A percentile compares a stretch with the other conserved stretches of the same genome.
Evolutionary conservation across 1,284 basidiomycete species (phyloP).

Genomic region (Pseudozyma sp.): DNA sequence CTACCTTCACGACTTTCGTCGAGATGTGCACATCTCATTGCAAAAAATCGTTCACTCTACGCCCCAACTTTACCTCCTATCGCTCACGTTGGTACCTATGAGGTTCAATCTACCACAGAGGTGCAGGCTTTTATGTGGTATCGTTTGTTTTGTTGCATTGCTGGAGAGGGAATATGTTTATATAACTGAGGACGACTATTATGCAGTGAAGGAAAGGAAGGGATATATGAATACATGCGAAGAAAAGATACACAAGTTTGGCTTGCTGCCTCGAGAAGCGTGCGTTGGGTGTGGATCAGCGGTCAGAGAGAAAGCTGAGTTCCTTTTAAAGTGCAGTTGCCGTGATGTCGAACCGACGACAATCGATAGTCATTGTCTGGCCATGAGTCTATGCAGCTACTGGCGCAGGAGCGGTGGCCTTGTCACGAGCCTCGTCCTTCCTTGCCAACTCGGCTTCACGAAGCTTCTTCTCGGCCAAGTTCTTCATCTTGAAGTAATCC

Average conservation of each 20-base stretch:
- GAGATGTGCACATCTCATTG: too few species aligned
- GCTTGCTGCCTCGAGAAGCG: background rate
- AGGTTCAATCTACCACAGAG: too few species aligned
- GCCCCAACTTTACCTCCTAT: background rate
- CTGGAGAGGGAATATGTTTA: background rate
- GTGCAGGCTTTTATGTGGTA: too few species aligned
- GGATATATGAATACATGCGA: slow-evolving; percentile 40
- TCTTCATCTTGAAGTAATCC: slow-evolving; percentile 67
- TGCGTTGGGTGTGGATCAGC: background rate
- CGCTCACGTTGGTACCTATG: background rate
- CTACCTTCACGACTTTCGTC: too few species aligned
- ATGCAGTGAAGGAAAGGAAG: slow-evolving; percentile 13
- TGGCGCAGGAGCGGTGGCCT: slow-evolving; percentile 18
- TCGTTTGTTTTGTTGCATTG: slow-evolving; percentile 9
- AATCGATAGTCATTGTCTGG: background rate
- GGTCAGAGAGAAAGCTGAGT: background rate
- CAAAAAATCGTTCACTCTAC: too few species aligned
- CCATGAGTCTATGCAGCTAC: too few species aligned
- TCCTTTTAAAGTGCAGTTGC: slow-evolving; percentile 8
- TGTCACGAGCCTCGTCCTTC: slow-evolving; percentile 54
- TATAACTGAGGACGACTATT: background rate
- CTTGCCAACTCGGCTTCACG: slow-evolving; percentile 61
- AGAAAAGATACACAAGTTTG: background rate
- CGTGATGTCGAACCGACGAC: background rate
- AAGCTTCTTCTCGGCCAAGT: slow-evolving; percentile 62